These are phyloP conservation scores for Hericium coralloides DNA, from an alignment of 768 basidiomycete species.

Conservation along the genomic window DNA sequence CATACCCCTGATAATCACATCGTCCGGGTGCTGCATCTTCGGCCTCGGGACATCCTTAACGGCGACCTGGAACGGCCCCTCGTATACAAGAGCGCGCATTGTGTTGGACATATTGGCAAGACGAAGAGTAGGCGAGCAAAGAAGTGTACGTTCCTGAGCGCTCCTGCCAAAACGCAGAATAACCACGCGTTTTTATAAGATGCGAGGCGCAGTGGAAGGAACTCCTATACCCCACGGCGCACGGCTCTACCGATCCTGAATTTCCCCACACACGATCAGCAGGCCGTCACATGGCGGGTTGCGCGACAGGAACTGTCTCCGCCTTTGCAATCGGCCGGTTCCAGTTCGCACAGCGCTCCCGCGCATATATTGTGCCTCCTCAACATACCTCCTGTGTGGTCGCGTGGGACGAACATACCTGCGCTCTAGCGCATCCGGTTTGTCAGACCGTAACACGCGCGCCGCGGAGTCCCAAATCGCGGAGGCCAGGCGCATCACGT, in stretches of 20 bases:
- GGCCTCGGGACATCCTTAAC: slow-evolving; percentile 39
- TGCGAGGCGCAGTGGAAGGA: neutral
- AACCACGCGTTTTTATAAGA: neutral
- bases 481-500: too few relatives aligned
- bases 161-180: neutral
- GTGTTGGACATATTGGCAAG: neutral
- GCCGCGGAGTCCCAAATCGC: too few relatives aligned
- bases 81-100: slow-evolving; percentile 50
- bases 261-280: neutral
- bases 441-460: too few relatives aligned
- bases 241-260: too few relatives aligned
- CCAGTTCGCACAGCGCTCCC: too few relatives aligned
- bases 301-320: too few relatives aligned
- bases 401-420: too few relatives aligned
- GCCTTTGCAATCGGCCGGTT: too few relatives aligned
- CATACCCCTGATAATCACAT: slow-evolving; percentile 40
- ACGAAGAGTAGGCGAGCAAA: neutral
- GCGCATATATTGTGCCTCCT: too few relatives aligned
- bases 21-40: slow-evolving; percentile 41
- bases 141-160: neutral
- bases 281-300: neutral
- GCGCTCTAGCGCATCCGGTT: too few relatives aligned
- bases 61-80: slow-evolving; percentile 38
- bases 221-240: neutral
- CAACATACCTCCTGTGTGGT: too few relatives aligned